Percentiles rank a stretch among this genome's conserved stretches.
Conservation (phyloP, 768 basidiomycete genomes). For the Mycena olivaceomarginata region DNA sequence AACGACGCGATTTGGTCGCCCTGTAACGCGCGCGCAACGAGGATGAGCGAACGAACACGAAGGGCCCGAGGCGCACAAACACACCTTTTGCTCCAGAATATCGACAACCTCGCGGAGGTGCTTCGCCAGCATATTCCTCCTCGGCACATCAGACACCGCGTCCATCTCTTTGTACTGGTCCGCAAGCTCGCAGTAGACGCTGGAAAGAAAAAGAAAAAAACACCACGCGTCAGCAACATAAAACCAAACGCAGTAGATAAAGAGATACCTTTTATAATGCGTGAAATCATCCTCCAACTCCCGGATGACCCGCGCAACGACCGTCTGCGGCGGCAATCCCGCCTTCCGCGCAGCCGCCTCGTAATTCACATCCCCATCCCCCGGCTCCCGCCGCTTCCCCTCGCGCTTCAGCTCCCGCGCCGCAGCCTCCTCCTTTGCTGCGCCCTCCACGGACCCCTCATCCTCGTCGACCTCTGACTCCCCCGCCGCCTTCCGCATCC, state of each 20-base stretch:
- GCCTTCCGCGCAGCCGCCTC: constrained; percentile 58
- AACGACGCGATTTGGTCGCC: constrained; percentile 96
- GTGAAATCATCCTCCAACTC: constrained; percentile 97
- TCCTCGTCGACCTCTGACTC: constrained; percentile 56
- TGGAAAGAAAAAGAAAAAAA: constrained; percentile 52
- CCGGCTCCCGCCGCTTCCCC: constrained; percentile 57
- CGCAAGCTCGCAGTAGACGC: constrained; percentile 92
- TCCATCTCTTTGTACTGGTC: constrained; percentile 96
- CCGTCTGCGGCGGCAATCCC: constrained; percentile 89
- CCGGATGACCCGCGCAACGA: constrained; percentile 86
- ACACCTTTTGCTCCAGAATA: constrained; percentile 92
- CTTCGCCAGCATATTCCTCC: constrained; percentile 90
- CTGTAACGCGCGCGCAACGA: constrained; percentile 59
- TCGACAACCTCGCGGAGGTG: constrained; percentile 96
- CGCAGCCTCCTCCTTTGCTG: constrained; percentile 57
- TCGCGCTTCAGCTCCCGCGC: constrained; percentile 40
- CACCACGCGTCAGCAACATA: constrained; percentile 27
- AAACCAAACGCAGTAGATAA: constrained; percentile 6
- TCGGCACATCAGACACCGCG: constrained; percentile 85
- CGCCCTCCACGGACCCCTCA: constrained; percentile 69
- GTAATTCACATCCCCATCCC: constrained; percentile 43
- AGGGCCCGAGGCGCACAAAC: constrained; percentile 23
- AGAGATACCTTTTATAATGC: constrained; percentile 92
- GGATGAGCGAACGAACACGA: constrained; percentile 11
- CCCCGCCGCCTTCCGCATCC: constrained; percentile 42